A percentile compares a stretch with the other conserved stretches of the same genome.
phyloP scores from a whole-genome alignment of 768 basidiomycete genomes.

The Heimioporus sp. region DNA sequence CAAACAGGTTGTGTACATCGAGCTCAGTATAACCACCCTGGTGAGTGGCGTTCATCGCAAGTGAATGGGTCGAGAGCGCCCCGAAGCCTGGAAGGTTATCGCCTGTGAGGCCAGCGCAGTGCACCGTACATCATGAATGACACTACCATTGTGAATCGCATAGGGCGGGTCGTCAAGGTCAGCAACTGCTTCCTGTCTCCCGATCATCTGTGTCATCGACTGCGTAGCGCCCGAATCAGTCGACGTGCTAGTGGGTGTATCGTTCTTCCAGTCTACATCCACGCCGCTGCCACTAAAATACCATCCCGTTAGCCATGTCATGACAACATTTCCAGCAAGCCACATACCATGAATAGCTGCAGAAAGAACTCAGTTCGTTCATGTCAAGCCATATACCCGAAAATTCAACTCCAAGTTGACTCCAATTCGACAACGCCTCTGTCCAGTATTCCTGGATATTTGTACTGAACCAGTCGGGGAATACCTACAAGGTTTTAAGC shows the following conservation, averaged over 20 bases:
- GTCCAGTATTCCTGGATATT: slow-evolving; percentile 56
- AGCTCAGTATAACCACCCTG: slow-evolving; percentile 56
- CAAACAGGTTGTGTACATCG: slow-evolving; percentile 68
- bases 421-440: slow-evolving; percentile 57
- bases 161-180: slow-evolving; percentile 62
- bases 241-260: slow-evolving; percentile 55
- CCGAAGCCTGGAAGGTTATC: slow-evolving; percentile 40
- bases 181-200: slow-evolving; percentile 41
- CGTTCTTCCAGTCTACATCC: slow-evolving; percentile 31
- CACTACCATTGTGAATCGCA: slow-evolving; percentile 64
- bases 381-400: slow-evolving; percentile 69
- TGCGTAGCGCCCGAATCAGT: slow-evolving; percentile 40
- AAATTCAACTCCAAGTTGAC: slow-evolving; percentile 45
- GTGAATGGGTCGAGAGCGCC: slow-evolving; percentile 46
- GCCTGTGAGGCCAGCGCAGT: background rate
- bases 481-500: slow-evolving; percentile 35
- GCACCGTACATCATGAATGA: background rate
- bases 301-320: background rate
- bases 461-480: slow-evolving; percentile 58
- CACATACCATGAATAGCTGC: slow-evolving; percentile 52
- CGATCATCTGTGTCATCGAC: slow-evolving; percentile 37
- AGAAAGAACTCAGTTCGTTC: slow-evolving; percentile 65
- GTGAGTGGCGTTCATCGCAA: slow-evolving; percentile 72
- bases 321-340: background rate
- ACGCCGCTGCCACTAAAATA: slow-evolving; percentile 44